Conservation (phyloP, 1,284 basidiomycete species). For the Xerocomus minutiporus region DNA sequence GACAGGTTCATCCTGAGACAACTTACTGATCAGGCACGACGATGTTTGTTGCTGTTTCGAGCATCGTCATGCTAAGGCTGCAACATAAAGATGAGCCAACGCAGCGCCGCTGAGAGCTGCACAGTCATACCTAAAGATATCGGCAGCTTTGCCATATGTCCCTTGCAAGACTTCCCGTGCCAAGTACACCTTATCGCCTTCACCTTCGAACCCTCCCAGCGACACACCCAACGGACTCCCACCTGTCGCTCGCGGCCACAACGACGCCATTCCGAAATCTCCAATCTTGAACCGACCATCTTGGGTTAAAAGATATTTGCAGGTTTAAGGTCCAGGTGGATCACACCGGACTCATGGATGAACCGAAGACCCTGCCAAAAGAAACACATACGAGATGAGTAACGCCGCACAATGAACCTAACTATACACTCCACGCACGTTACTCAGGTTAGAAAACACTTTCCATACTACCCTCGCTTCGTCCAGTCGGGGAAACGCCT, state of each 20-base stretch:
- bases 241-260: constrained; percentile 65
- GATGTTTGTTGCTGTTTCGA: constrained; percentile 95
- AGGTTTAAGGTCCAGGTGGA: constrained; percentile 97
- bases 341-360: constrained; percentile 84
- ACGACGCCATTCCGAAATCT: constrained; percentile 93
- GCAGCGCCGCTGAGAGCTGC: not conserved
- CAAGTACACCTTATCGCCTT: constrained; percentile 97
- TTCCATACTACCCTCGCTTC: constrained; percentile 93
- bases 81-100: constrained; percentile 11
- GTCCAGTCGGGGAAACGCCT: constrained; percentile 78
- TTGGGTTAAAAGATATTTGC: constrained; percentile 90
- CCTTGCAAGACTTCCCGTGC: constrained; percentile 95
- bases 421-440: constrained; percentile 51
- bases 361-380: constrained; percentile 73
- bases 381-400: constrained; percentile 12
- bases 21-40: constrained; percentile 93
- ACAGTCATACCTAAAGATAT: constrained; percentile 85
- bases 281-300: constrained; percentile 94
- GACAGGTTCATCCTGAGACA: not conserved
- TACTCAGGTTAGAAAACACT: constrained; percentile 85
- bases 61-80: constrained; percentile 91
- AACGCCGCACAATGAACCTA: constrained; percentile 1
- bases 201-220: constrained; percentile 79
- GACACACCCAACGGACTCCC: constrained; percentile 34
- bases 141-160: constrained; percentile 87